A percentile compares a stretch with the other conserved stretches of the same genome.
These are phyloP conservation scores for Phytophthora brassicae DNA, from an alignment of 352 stramenopile genomes.

Conservation along the genomic window DNA sequence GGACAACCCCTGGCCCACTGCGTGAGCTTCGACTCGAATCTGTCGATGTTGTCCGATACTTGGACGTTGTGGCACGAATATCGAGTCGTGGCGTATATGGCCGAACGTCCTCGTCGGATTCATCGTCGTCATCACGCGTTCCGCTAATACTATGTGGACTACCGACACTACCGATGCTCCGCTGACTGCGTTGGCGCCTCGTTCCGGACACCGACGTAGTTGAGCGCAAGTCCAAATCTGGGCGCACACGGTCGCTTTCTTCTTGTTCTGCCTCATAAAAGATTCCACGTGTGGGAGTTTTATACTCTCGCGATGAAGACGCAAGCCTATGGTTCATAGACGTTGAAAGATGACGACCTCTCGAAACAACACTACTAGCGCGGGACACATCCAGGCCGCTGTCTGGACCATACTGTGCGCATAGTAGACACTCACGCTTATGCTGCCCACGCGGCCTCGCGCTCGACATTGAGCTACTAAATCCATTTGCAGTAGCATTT, in stretches of 20 bases:
- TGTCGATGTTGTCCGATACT: conserved; percentile 47
- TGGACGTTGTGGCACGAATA: conserved; percentile 31
- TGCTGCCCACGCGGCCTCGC: conserved; percentile 12
- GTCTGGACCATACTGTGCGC: conserved; percentile 53
- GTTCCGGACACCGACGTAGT: conserved; percentile 24
- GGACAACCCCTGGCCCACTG: conserved; percentile 51
- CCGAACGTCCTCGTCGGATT: conserved; percentile 24
- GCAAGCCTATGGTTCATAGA: conserved; percentile 31
- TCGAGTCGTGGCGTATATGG: conserved; percentile 17
- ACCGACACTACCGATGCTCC: conserved; percentile 24
- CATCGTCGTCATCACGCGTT: conserved; percentile 26
- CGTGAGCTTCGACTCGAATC: conserved; percentile 39
- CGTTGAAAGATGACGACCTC: conserved; percentile 20
- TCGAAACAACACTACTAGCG: conserved; percentile 10
- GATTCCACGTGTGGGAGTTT: conserved; percentile 8
- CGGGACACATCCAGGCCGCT: conserved; percentile 2
- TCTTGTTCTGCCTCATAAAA: conserved; percentile 33
- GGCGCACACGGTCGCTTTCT: conserved; percentile 22
- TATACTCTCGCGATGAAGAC: conserved; percentile 19
- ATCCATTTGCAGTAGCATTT: conserved; percentile 2
- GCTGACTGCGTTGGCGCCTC: conserved; percentile 26
- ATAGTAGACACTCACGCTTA: conserved; percentile 59
- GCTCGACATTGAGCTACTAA: conserved; percentile 9
- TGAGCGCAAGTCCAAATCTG: conserved; percentile 30
- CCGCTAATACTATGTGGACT: conserved; percentile 27